A percentile compares a stretch with the other conserved stretches of the same genome.
These are phyloP conservation scores for Mortierella antarctica DNA, from an alignment of 192 early-diverging fungal genomes.

Conservation along the genomic window DNA sequence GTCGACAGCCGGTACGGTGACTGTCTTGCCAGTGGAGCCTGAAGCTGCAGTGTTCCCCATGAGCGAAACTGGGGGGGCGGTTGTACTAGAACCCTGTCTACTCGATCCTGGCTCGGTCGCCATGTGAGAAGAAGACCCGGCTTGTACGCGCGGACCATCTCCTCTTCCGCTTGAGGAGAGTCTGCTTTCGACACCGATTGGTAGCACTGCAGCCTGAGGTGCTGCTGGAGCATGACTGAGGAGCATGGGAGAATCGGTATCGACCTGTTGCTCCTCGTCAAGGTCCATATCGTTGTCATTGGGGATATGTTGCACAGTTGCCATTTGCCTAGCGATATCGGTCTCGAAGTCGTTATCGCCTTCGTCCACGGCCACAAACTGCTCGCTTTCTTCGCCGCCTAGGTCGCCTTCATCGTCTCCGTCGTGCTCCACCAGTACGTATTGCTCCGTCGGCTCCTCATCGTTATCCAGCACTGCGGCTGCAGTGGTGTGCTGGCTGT, in stretches of 20 bases:
- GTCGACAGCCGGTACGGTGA: constrained; percentile 30
- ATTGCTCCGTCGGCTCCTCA: neutral
- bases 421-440: neutral
- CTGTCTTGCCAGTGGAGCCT: neutral
- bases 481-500: neutral
- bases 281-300: constrained; percentile 13
- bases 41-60: neutral
- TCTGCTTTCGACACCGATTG: neutral
- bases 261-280: constrained; percentile 2
- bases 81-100: too few species aligned
- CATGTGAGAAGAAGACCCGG: too few species aligned
- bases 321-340: too few species aligned
- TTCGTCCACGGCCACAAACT: neutral
- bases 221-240: neutral
- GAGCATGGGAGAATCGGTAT: constrained; percentile 1
- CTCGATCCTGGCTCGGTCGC: too few species aligned
- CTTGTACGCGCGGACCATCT: too few species aligned
- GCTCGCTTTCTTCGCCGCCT: neutral
- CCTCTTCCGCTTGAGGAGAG: too few species aligned
- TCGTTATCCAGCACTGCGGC: neutral
- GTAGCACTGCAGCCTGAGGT: too few species aligned
- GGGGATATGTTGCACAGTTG: neutral
- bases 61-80: neutral
- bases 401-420: neutral
- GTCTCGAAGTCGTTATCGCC: too few species aligned